These are phyloP conservation scores for Leucosporidium yakuticum DNA, from an alignment of 768 basidiomycete species.

Conservation along the genomic window DNA sequence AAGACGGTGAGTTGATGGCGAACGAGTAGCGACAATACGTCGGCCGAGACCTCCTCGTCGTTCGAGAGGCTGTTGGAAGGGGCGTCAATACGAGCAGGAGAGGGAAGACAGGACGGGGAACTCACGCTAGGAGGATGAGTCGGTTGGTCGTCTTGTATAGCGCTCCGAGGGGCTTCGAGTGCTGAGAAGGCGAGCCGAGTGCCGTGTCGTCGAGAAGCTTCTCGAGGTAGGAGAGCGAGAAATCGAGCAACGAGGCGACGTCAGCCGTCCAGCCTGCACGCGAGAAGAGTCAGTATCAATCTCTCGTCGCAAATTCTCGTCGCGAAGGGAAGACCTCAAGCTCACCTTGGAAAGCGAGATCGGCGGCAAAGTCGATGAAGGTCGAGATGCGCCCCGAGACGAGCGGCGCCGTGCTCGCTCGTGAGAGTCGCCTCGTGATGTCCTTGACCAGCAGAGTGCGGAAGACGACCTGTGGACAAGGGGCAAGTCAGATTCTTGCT, in stretches of 20 bases:
- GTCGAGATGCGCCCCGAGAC: not conserved
- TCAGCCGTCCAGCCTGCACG: constrained; percentile 9
- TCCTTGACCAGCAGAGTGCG: not conserved
- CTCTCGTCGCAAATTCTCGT: too few relatives aligned
- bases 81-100: not conserved
- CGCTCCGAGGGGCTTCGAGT: not conserved
- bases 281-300: not conserved
- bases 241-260: not conserved
- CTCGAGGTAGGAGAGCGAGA: not conserved
- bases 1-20: constrained; percentile 13
- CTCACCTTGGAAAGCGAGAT: not conserved
- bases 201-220: constrained; percentile 13
- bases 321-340: not conserved
- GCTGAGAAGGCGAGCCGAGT: not conserved
- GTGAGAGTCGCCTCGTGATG: not conserved
- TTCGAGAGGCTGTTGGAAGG: not conserved
- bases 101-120: not conserved
- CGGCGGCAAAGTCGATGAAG: not conserved
- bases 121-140: constrained; percentile 6
- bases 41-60: not conserved
- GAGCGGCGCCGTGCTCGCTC: constrained; percentile 1
- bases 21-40: not conserved
- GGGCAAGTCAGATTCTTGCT: not conserved
- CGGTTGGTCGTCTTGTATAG: not conserved
- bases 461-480: constrained; percentile 5